These are phyloP conservation scores for Sanghuangporus baumii DNA, from an alignment of 1,284 basidiomycete genomes.

Conservation along the genomic window DNA sequence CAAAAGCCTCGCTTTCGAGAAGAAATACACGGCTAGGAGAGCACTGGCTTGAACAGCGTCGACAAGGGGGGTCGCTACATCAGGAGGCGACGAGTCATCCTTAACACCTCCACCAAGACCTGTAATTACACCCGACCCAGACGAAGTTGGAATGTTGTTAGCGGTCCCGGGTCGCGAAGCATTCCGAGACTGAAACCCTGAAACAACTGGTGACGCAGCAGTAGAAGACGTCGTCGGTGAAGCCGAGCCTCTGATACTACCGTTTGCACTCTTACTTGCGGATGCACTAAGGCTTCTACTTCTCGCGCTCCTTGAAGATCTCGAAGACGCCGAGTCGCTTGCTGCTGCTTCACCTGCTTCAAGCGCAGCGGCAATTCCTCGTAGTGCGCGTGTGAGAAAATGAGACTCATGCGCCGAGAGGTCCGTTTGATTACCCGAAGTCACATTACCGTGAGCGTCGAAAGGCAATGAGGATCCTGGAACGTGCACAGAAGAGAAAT, in stretches of 20 bases:
- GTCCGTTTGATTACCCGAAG: background rate
- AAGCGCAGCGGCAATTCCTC: constrained; percentile 25
- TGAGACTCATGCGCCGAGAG: constrained; percentile 39
- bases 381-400: constrained; percentile 44
- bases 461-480: background rate
- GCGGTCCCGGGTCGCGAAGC: background rate
- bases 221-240: background rate
- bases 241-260: background rate
- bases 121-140: background rate
- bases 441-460: background rate
- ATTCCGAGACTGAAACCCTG: background rate
- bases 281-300: background rate
- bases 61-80: constrained; percentile 33
- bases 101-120: background rate
- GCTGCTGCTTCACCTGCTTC: constrained; percentile 16
- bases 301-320: background rate
- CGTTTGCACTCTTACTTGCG: background rate
- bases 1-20: constrained; percentile 46
- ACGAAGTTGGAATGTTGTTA: background rate
- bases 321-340: background rate
- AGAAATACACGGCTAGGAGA: constrained; percentile 55
- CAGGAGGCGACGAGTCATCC: background rate
- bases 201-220: background rate
- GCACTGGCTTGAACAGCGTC: constrained; percentile 56
- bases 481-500: constrained; percentile 35